Conservation (phyloP, 768 basidiomycete species). For the Mycena indigotica region DNA sequence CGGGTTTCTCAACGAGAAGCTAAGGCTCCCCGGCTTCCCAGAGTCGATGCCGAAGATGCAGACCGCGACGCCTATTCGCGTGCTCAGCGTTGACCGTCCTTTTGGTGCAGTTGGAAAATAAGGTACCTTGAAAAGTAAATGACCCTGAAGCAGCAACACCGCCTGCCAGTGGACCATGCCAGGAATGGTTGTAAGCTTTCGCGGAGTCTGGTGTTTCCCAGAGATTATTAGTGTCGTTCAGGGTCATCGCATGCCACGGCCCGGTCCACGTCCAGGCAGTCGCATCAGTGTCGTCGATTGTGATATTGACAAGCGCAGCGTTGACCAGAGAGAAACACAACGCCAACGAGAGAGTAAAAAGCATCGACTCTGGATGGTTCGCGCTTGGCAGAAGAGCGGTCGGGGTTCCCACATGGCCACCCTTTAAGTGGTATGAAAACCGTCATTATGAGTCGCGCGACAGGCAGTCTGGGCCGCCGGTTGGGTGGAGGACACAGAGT, state of each 20-base stretch:
- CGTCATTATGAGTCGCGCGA: too few relatives aligned
- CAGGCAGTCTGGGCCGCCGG: too few relatives aligned
- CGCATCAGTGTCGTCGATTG: background rate
- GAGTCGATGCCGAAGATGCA: background rate
- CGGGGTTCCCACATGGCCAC: too few relatives aligned
- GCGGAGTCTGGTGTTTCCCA: background rate
- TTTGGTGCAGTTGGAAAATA: background rate
- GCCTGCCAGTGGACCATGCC: too few relatives aligned
- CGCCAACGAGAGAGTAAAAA: background rate
- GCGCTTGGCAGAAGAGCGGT: background rate
- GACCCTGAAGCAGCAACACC: background rate
- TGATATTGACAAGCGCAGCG: background rate
- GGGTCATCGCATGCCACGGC: background rate
- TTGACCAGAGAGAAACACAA: background rate
- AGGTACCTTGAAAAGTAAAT: background rate
- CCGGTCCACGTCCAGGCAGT: background rate
- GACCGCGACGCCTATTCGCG: background rate
- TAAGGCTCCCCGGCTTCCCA: background rate
- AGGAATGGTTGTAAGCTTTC: background rate
- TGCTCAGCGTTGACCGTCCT: background rate
- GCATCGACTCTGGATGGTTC: background rate
- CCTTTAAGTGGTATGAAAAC: too few relatives aligned
- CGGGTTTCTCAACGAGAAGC: background rate
- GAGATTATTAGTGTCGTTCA: background rate
- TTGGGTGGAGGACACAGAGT: background rate